These are phyloP conservation scores for Tuber melanosporum DNA, from an alignment of 495 filamentous ascomycete genomes.

Conservation along the genomic window DNA sequence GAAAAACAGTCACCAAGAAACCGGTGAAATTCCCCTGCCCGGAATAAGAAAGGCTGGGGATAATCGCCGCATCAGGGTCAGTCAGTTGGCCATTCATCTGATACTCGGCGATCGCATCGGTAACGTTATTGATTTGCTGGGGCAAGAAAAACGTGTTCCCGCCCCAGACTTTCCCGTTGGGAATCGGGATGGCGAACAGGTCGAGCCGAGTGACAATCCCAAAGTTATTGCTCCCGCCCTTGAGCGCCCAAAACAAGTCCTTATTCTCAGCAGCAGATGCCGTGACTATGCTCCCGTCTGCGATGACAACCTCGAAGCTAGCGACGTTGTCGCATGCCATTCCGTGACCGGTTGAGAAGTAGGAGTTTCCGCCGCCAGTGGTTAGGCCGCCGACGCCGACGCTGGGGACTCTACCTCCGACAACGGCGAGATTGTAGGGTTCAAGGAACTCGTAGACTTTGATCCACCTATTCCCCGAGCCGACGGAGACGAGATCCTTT, in stretches of 20 bases:
- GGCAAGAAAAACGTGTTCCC: conserved; percentile 22
- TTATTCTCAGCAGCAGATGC: conserved; percentile 45
- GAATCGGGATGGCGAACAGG: conserved; percentile 40
- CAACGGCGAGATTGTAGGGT: conserved; percentile 46
- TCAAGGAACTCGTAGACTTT: conserved; percentile 52
- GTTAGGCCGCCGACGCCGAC: conserved; percentile 57
- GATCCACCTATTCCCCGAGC: conserved; percentile 50
- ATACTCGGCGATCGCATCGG: conserved; percentile 25
- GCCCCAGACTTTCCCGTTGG: conserved; percentile 32
- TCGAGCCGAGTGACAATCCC: conserved; percentile 54
- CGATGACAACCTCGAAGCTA: conserved; percentile 54
- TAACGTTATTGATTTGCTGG: conserved; percentile 11
- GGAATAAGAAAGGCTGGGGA: conserved; percentile 15
- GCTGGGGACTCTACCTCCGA: conserved; percentile 53
- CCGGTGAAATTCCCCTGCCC: not conserved
- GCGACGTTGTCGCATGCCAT: conserved; percentile 51
- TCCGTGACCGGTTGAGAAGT: conserved; percentile 44
- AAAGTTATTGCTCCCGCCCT: conserved; percentile 53
- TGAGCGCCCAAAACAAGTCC: conserved; percentile 53
- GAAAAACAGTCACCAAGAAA: conserved; percentile 14
- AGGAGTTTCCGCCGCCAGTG: conserved; percentile 54
- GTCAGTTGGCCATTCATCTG: conserved; percentile 30
- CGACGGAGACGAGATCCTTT: conserved; percentile 28
- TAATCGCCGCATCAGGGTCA: conserved; percentile 37
- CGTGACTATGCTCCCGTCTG: conserved; percentile 48